Conservation (phyloP, 768 basidiomycete species). For the Coprinopsis sp. region DNA sequence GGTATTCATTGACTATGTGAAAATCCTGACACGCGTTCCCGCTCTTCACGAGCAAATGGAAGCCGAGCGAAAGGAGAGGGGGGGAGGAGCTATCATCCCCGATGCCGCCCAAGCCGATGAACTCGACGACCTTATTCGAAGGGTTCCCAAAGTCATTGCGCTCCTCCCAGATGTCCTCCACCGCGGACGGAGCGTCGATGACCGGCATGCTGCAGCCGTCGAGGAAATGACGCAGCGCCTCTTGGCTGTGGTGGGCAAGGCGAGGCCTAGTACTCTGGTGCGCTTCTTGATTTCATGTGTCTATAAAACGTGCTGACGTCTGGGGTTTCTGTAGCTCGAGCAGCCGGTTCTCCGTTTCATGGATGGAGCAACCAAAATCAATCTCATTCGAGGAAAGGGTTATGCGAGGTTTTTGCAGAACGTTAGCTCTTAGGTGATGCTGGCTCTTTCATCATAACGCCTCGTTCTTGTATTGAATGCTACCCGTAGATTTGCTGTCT, state of each 20-base stretch:
- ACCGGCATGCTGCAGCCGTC: constrained; percentile 65
- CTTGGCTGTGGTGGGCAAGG: constrained; percentile 52
- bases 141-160: constrained; percentile 60
- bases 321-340: constrained; percentile 27
- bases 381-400: constrained; percentile 60
- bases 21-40: constrained; percentile 57
- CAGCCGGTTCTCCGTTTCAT: constrained; percentile 30
- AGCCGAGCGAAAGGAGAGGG: constrained; percentile 25
- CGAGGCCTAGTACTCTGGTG: constrained; percentile 59
- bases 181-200: constrained; percentile 45
- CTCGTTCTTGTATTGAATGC: neutral
- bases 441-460: no score
- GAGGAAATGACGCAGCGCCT: constrained; percentile 70
- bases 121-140: constrained; percentile 55
- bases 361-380: constrained; percentile 55
- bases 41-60: constrained; percentile 41
- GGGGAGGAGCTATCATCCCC: constrained; percentile 30
- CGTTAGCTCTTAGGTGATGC: constrained; percentile 26
- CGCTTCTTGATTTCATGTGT: constrained; percentile 22
- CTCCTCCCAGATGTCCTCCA: constrained; percentile 63
- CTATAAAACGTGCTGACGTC: no score
- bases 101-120: constrained; percentile 41
- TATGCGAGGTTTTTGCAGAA: constrained; percentile 62
- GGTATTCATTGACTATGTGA: constrained; percentile 70
- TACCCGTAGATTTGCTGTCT: neutral